Evolutionary conservation across 805 yeast species (phyloP).

Genomic region (Maudiozyma serrabonitensis): DNA sequence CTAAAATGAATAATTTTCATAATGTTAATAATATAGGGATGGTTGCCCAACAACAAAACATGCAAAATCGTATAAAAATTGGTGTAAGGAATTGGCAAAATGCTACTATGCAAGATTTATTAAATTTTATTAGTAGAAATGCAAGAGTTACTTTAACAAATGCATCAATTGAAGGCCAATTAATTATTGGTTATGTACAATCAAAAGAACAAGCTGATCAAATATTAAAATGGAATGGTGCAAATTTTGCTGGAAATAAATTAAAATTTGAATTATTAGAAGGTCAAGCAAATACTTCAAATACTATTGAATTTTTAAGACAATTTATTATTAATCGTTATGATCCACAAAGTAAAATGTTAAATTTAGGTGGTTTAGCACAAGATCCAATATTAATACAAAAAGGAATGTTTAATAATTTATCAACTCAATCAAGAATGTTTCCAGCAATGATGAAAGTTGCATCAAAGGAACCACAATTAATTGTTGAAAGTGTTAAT

Average conservation of each 20-base stretch:
- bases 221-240: slow-evolving; percentile 59
- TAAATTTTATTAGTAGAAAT: slow-evolving; percentile 61
- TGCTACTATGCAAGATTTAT: slow-evolving; percentile 58
- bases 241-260: slow-evolving; percentile 66
- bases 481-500: slow-evolving; percentile 57
- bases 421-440: slow-evolving; percentile 63
- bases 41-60: slow-evolving; percentile 21
- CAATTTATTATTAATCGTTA: slow-evolving; percentile 58
- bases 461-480: slow-evolving; percentile 44
- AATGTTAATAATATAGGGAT: slow-evolving; percentile 21
- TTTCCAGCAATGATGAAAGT: slow-evolving; percentile 83
- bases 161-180: slow-evolving; percentile 44
- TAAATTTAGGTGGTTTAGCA: slow-evolving; percentile 58
- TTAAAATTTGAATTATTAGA: slow-evolving; percentile 41
- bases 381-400: slow-evolving; percentile 51
- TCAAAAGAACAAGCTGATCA: slow-evolving; percentile 47
- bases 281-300: slow-evolving; percentile 16
- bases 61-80: slow-evolving; percentile 36
- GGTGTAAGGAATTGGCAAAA: slow-evolving; percentile 78
- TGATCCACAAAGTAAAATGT: slow-evolving; percentile 50
- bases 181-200: slow-evolving; percentile 51
- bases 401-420: slow-evolving; percentile 55
- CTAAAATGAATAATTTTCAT: slow-evolving; percentile 6
- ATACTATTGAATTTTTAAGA: slow-evolving; percentile 54
- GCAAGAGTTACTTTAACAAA: slow-evolving; percentile 46